These are phyloP conservation scores for Lolium multiflorum DNA, from an alignment of 176 grass and related monocot species.

Conservation along the genomic window DNA sequence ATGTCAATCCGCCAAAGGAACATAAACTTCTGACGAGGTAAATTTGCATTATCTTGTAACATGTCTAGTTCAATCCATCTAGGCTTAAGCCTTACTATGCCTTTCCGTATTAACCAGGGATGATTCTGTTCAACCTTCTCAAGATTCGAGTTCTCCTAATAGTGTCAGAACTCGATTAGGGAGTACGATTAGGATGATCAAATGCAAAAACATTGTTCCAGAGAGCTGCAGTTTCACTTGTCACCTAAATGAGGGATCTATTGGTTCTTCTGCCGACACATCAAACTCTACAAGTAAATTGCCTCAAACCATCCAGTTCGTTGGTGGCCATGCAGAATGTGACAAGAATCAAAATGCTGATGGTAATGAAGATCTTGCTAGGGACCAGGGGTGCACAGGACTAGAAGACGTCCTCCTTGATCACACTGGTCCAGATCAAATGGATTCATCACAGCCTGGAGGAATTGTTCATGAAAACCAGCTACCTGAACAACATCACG, in stretches of 20 bases:
- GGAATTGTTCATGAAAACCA: slow-evolving; percentile 41
- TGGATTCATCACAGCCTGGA: slow-evolving; percentile 41
- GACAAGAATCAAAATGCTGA: slow-evolving; percentile 41
- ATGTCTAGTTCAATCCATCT: neutral
- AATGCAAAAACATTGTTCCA: slow-evolving; percentile 54
- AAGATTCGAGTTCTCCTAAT: slow-evolving; percentile 48
- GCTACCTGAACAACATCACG: slow-evolving; percentile 51
- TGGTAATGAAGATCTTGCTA: slow-evolving; percentile 44
- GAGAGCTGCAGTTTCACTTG: slow-evolving; percentile 54
- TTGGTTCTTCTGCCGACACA: slow-evolving; percentile 39
- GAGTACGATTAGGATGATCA: slow-evolving; percentile 47
- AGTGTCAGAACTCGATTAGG: slow-evolving; percentile 50
- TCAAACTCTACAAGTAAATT: slow-evolving; percentile 37
- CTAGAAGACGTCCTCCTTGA: slow-evolving; percentile 48
- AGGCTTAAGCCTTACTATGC: slow-evolving; percentile 20
- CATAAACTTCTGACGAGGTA: slow-evolving; percentile 55
- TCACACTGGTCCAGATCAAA: slow-evolving; percentile 47
- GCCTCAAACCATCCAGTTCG: slow-evolving; percentile 45
- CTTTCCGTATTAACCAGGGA: slow-evolving; percentile 49
- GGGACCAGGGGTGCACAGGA: slow-evolving; percentile 30
- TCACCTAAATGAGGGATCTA: slow-evolving; percentile 48
- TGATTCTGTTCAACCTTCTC: slow-evolving; percentile 46
- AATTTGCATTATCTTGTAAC: neutral
- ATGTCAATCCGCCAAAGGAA: slow-evolving; percentile 63
- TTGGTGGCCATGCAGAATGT: slow-evolving; percentile 41